These are phyloP conservation scores for Colletotrichum sansevieriae DNA, from an alignment of 2,329 filamentous ascomycete genomes.

Conservation along the genomic window DNA sequence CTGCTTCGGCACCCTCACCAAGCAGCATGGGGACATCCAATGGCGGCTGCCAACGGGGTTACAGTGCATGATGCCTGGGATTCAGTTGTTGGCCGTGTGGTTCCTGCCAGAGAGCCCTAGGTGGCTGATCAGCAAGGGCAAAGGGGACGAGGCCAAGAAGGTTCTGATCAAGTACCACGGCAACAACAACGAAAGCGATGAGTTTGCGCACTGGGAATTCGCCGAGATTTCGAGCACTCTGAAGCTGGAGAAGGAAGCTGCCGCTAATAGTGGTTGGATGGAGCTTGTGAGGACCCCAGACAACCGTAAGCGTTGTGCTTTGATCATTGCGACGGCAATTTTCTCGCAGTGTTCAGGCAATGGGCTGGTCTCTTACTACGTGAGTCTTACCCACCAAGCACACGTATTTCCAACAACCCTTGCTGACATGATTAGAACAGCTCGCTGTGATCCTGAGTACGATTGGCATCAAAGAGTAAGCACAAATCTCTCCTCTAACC, in stretches of 20 bases:
- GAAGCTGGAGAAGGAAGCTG: constrained; percentile 54
- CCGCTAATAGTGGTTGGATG: constrained; percentile 50
- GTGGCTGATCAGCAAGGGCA: constrained; percentile 67
- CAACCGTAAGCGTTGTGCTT: constrained; percentile 45
- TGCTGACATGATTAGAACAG: not conserved
- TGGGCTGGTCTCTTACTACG: constrained; percentile 33
- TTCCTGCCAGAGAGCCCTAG: constrained; percentile 72
- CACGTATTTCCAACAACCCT: no score
- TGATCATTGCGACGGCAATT: constrained; percentile 51
- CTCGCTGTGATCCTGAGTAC: constrained; percentile 21
- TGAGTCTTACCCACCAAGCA: not conserved
- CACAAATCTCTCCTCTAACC: accelerated
- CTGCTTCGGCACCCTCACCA: constrained; percentile 58
- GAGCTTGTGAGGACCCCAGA: constrained; percentile 52
- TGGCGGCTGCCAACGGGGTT: constrained; percentile 55
- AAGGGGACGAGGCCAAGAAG: constrained; percentile 61
- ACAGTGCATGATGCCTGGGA: constrained; percentile 59
- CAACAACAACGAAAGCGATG: constrained; percentile 33
- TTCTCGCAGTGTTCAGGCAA: constrained; percentile 44
- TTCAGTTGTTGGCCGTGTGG: constrained; percentile 53
- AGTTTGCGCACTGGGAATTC: constrained; percentile 41
- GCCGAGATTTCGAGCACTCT: constrained; percentile 54
- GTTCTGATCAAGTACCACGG: constrained; percentile 58
- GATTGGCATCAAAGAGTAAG: constrained; percentile 37
- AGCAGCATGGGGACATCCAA: constrained; percentile 62